Percentiles rank a stretch among this genome's conserved stretches.
Evolutionary conservation across 176 grass and related monocot genomes (phyloP).

Genomic region (Bolboschoenus planiculmis): DNA sequence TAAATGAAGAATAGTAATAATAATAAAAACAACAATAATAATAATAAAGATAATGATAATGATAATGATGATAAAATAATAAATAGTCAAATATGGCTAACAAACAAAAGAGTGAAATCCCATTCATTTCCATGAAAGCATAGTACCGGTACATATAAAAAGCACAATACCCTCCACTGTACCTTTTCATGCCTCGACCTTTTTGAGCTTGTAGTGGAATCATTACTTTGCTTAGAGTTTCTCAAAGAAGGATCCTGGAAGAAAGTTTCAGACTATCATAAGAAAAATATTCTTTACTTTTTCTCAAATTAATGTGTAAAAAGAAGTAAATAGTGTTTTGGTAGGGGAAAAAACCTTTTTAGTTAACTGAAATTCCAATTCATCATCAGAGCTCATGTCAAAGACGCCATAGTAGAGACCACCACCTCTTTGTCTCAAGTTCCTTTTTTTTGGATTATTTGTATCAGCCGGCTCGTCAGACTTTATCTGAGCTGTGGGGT

Average conservation of each 20-base stretch:
- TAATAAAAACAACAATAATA: neutral
- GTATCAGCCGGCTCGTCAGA: neutral
- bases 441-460: conserved; percentile 27
- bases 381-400: conserved; percentile 41
- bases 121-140: neutral
- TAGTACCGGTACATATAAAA: neutral
- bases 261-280: neutral
- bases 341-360: conserved; percentile 21
- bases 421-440: conserved; percentile 14
- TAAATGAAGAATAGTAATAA: neutral
- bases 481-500: neutral
- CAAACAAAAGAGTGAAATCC: neutral
- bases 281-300: neutral
- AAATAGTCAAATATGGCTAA: neutral
- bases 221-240: conserved; percentile 19
- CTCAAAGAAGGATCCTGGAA: conserved; percentile 16
- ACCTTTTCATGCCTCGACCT: conserved; percentile 30
- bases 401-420: conserved; percentile 29
- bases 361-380: conserved; percentile 18
- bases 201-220: conserved; percentile 19
- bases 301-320: neutral
- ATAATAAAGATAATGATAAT: neutral
- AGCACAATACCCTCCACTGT: neutral
- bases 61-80: neutral
- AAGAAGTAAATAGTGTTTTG: neutral